Conservation (phyloP, 306 rosid genomes). For the Ormosia emarginata region DNA sequence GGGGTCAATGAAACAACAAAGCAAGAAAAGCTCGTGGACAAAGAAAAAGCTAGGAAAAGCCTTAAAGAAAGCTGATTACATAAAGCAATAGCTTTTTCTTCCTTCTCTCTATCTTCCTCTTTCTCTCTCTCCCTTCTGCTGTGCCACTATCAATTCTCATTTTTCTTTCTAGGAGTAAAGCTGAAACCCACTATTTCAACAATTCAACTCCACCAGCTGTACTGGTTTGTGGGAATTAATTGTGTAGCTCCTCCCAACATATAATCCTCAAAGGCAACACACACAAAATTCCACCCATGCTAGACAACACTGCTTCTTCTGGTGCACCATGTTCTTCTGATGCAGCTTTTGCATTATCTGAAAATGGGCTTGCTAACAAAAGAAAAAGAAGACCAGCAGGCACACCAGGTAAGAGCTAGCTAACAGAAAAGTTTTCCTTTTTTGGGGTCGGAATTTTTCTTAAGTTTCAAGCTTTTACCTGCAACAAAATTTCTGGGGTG, state of each 20-base stretch:
- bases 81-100: slow-evolving; percentile 55
- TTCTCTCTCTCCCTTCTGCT: not conserved
- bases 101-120: slow-evolving; percentile 3
- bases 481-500: not conserved
- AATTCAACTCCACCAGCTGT: slow-evolving; percentile 31
- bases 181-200: slow-evolving; percentile 54
- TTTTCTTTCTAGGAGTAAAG: slow-evolving; percentile 46
- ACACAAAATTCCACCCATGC: slow-evolving; percentile 49
- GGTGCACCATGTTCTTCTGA: slow-evolving; percentile 48
- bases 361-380: slow-evolving; percentile 59
- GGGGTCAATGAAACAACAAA: slow-evolving; percentile 59
- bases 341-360: slow-evolving; percentile 37
- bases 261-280: slow-evolving; percentile 7
- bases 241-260: not conserved
- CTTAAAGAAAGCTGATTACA: slow-evolving; percentile 65
- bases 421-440: not conserved
- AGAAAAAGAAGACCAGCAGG: slow-evolving; percentile 97
- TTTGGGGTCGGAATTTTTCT: not conserved
- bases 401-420: slow-evolving; percentile 69
- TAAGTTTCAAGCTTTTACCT: not conserved
- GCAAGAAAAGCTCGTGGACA: slow-evolving; percentile 38
- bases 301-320: slow-evolving; percentile 36
- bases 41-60: slow-evolving; percentile 36
- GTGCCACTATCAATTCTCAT: slow-evolving; percentile 22
- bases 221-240: slow-evolving; percentile 30